Base-by-base conservation (phyloP, 352 stramenopile genomes). In the Phytopythium delawarense region DNA sequence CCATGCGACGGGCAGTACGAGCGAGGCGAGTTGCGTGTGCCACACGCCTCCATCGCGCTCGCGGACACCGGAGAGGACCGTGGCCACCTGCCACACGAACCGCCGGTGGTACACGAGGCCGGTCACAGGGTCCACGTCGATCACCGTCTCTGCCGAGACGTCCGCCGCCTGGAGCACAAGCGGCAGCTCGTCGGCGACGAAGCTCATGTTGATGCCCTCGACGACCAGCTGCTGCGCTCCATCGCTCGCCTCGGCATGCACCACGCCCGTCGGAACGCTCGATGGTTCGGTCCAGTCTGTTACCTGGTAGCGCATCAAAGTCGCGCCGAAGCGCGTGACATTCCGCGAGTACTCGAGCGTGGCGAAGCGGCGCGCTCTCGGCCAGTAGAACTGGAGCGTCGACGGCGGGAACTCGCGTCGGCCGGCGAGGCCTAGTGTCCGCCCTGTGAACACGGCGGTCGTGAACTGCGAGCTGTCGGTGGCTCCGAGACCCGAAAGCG, bases 401-500 rank as follows among this genome's bases (percentile, higher is more conserved):
- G 62, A 18, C 1, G 78, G 80, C 6, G 76, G 76, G 20, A 80
- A 87, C 2, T 70, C 59, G 9, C 58, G 44, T 0, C 46, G 48
- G 12, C 39, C 62, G 13, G 58, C 50, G 15, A 44, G 46, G 21
- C 65, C 63, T 18, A 75, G 63, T 0, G 60, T 66, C 11, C 68
- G 45, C 0, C 70, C 70, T 16, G 60, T 61, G 20, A 81, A 56
- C 9, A 88, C 37, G 1, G 66, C 66, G 1, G 75, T 89, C 21
- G 71, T 74, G 66, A 90, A 90, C 55, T 88, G 78, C 7, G 78
- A 86, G 9, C 80, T 71, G 34, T 90, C 78, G 0, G 78, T 88
- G 13, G 75, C 63, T 5, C 72, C 65, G 21, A 68, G 35, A 6
- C 49, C 57, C 4, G 23, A 61, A 11, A 88, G 62, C 30, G 63